Percentiles rank a stretch among this genome's conserved stretches.
Evolutionary conservation across 306 rosid genomes (phyloP).

Genomic region (Malus sieversii): DNA sequence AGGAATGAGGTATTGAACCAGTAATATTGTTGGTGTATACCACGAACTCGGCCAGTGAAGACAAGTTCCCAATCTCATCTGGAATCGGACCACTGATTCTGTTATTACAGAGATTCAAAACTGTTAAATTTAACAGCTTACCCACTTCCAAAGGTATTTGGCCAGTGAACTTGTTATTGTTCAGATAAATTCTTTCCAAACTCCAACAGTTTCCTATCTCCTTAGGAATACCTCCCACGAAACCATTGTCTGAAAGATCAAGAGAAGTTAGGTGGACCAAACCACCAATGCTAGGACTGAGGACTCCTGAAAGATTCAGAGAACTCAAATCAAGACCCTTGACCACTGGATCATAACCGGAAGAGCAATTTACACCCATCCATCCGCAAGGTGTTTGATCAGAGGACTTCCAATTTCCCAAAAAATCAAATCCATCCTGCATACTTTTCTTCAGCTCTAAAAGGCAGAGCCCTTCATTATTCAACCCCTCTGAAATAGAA

Average conservation of each 20-base stretch:
- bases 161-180: constrained; percentile 65
- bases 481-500: constrained; percentile 57
- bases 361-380: constrained; percentile 63
- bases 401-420: constrained; percentile 54
- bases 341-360: constrained; percentile 39
- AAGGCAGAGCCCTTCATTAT: constrained; percentile 62
- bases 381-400: constrained; percentile 81
- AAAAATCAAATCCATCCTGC: constrained; percentile 25
- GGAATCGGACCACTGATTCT: constrained; percentile 55
- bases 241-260: constrained; percentile 44
- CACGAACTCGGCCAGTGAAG: constrained; percentile 61
- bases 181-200: constrained; percentile 48
- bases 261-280: constrained; percentile 52
- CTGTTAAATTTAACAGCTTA: constrained; percentile 41
- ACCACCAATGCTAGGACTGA: constrained; percentile 49
- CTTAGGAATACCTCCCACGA: constrained; percentile 55
- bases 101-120: constrained; percentile 77
- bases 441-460: constrained; percentile 57
- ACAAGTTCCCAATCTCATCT: constrained; percentile 65
- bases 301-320: constrained; percentile 61
- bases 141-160: constrained; percentile 64
- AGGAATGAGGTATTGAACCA: constrained; percentile 64
- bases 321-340: constrained; percentile 48
- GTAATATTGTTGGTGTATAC: constrained; percentile 69
- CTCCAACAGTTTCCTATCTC: constrained; percentile 67